Evolutionary conservation across 228 moss, liverwort and hornwort species (phyloP).

Genomic region (Sphagnum magellanicum): DNA sequence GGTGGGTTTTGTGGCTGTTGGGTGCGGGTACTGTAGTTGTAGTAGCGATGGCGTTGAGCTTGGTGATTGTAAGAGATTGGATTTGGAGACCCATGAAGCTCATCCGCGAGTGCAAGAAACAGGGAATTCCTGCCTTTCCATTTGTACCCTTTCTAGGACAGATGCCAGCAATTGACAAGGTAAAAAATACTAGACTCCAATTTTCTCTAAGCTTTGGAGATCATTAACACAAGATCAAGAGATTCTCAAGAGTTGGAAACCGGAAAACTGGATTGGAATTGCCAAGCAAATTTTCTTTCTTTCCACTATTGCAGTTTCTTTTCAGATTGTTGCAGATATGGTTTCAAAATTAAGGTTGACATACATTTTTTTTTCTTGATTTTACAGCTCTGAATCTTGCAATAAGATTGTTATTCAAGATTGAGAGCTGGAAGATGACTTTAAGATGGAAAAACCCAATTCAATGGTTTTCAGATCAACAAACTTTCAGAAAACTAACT

Average conservation of each 20-base stretch:
- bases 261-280: neutral
- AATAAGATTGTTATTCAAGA: too few species aligned
- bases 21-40: too few species aligned
- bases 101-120: constrained; percentile 50
- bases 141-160: constrained; percentile 76
- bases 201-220: neutral
- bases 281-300: neutral
- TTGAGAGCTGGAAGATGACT: too few species aligned
- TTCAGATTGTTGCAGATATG: neutral
- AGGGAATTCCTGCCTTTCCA: constrained; percentile 63
- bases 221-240: neutral
- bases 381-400: too few species aligned
- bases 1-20: too few species aligned
- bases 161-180: constrained; percentile 76
- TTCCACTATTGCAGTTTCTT: neutral
- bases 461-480: too few species aligned
- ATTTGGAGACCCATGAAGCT: constrained; percentile 67
- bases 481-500: too few species aligned
- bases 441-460: too few species aligned
- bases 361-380: too few species aligned
- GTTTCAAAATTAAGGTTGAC: neutral
- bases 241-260: neutral
- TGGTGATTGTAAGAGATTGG: constrained; percentile 23
- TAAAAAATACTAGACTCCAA: constrained; percentile 1
- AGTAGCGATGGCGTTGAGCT: too few species aligned